Evolutionary conservation across 1,284 basidiomycete species (phyloP).

Genomic region (Phylloboletellus chloephorus): DNA sequence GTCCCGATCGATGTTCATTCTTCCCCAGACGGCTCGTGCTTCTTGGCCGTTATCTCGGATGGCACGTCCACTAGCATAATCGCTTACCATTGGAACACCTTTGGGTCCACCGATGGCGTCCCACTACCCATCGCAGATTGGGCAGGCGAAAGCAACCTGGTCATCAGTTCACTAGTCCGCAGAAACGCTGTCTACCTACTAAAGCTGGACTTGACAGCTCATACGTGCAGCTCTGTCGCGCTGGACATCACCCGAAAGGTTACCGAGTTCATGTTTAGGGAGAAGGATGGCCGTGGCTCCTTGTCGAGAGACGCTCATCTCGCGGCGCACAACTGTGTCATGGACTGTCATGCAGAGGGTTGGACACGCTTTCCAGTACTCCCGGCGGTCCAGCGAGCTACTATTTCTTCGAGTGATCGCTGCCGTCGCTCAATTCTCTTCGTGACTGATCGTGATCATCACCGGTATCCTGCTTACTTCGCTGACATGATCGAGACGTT

Average conservation of each 20-base stretch:
- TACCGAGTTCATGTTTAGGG: conserved; percentile 52
- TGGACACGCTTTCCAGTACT: conserved; percentile 61
- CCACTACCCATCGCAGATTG: conserved; percentile 31
- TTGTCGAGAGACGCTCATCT: conserved; percentile 16
- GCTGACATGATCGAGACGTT: conserved; percentile 42
- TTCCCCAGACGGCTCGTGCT: conserved; percentile 52
- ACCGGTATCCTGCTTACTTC: conserved; percentile 39
- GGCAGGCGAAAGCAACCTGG: conserved; percentile 21
- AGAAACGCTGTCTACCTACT: conserved; percentile 41
- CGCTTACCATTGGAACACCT: conserved; percentile 52
- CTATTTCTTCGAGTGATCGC: conserved; percentile 33
- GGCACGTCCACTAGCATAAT: conserved; percentile 23
- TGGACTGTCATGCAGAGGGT: conserved; percentile 53
- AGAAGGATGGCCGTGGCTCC: conserved; percentile 23
- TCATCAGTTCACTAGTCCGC: conserved; percentile 43
- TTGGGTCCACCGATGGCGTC: conserved; percentile 48
- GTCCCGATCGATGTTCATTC: conserved; percentile 36
- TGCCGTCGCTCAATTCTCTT: conserved; percentile 36
- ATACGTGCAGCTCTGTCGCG: conserved; percentile 37
- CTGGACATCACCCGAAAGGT: conserved; percentile 49
- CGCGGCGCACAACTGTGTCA: conserved; percentile 43
- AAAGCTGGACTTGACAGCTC: conserved; percentile 31
- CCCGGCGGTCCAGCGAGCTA: conserved; percentile 46
- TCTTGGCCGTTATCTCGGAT: conserved; percentile 33
- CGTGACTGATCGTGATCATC: conserved; percentile 35